phyloP scores from a whole-genome alignment of 768 basidiomycete genomes.

The Coprinellus micaceus region DNA sequence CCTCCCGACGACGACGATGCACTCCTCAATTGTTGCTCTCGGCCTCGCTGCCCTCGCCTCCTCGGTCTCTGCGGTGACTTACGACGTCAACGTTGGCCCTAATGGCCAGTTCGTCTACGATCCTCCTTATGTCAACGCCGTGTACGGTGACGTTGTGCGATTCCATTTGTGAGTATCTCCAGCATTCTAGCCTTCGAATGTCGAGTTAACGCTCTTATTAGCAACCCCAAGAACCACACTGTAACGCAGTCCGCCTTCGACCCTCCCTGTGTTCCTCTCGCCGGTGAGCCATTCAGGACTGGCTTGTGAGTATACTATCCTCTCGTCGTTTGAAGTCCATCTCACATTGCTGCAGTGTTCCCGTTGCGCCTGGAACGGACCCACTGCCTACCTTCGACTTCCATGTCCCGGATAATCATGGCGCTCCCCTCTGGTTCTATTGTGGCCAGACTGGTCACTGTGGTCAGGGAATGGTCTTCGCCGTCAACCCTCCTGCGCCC shows the following conservation, averaged over 20 bases:
- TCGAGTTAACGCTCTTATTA: slow-evolving; percentile 13
- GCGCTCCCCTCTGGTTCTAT: slow-evolving; percentile 50
- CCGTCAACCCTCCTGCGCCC: slow-evolving; percentile 51
- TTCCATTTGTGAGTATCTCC: slow-evolving; percentile 46
- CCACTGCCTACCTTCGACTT: slow-evolving; percentile 38
- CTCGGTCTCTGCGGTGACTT: slow-evolving; percentile 22
- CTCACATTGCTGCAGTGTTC: slow-evolving; percentile 28
- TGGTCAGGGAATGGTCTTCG: slow-evolving; percentile 57
- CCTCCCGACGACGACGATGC: background rate
- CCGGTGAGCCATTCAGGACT: slow-evolving; percentile 26
- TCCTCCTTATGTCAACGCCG: slow-evolving; percentile 37
- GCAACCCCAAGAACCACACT: slow-evolving; percentile 47
- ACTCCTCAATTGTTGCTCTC: slow-evolving; percentile 12
- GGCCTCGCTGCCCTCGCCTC: slow-evolving; percentile 25
- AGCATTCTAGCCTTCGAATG: background rate
- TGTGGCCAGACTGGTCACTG: slow-evolving; percentile 56
- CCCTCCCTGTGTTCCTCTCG: slow-evolving; percentile 27
- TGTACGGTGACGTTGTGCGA: slow-evolving; percentile 41
- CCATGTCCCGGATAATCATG: slow-evolving; percentile 33
- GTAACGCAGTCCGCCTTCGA: slow-evolving; percentile 46
- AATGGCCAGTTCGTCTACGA: slow-evolving; percentile 28
- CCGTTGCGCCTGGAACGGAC: slow-evolving; percentile 36
- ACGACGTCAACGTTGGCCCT: slow-evolving; percentile 34
- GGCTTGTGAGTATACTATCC: slow-evolving; percentile 34
- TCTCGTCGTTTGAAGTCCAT: no score